Evolutionary conservation across 2,329 filamentous ascomycete genomes (phyloP).

Genomic region (Fusarium sterilihyphosum): DNA sequence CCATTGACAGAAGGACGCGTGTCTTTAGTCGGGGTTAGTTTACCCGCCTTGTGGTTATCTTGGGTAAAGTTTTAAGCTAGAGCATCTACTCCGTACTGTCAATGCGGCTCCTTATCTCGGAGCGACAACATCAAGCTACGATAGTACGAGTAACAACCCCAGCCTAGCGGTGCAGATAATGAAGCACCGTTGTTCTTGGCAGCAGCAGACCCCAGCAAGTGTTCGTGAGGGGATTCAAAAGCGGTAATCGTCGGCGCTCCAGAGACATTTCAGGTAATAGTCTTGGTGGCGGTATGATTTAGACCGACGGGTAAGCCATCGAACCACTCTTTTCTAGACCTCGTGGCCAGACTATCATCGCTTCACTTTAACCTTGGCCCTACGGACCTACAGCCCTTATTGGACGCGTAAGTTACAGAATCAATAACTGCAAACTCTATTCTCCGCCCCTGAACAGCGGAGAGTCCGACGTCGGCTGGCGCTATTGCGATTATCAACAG

Average conservation of each 20-base stretch:
- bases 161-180: not conserved
- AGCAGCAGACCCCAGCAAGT: not conserved
- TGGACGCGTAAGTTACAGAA: not conserved
- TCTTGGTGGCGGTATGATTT: not conserved
- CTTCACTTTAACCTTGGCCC: not conserved
- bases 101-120: not conserved
- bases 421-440: not conserved
- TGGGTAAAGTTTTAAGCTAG: no score
- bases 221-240: not conserved
- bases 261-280: rapidly evolving
- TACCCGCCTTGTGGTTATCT: not conserved
- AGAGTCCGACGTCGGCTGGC: not conserved
- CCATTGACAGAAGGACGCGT: no score
- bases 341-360: not conserved
- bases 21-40: not conserved
- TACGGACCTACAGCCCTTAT: not conserved
- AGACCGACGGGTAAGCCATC: not conserved
- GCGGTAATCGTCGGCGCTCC: no score
- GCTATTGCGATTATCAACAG: not conserved
- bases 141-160: not conserved
- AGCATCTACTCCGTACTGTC: no score
- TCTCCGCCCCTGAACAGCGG: not conserved
- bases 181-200: no score
- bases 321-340: not conserved
- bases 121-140: not conserved